Evolutionary conservation across 768 basidiomycete genomes (phyloP), one percentile per base, ranked within the genome.

Genomic region (Suillus weaverae): DNA sequence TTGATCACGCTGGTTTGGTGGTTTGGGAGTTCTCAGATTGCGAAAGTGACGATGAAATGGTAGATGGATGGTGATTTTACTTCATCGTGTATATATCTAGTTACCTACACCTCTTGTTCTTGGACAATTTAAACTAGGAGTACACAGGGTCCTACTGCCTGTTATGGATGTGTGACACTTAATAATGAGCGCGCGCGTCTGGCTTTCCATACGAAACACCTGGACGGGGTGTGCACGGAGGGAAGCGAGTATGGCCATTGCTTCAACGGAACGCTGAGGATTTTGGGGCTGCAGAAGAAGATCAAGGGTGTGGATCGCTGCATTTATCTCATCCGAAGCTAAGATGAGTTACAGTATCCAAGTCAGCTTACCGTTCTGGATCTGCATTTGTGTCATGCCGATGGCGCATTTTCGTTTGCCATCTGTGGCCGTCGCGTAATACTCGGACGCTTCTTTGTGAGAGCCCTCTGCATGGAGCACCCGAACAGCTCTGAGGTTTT

Each of bases 241-340:
- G 2, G 93, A 92, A 4, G 95, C 95, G 48, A 97, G 88, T 77
- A 96, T 89, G 18, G 91, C 90, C 11, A 87, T 89, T 4, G 95
- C 95, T 79, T 98, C 95, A 6, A 91, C 75, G 2, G 89, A 91
- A 33, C 85, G 81, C 62, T 86, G 87, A 13, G 84, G 76, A 64
- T 86, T 87, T 0, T 88, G 86, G 8, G 85, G 79, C 68, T 91
- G 88, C 35, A 94, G 78, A 39, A 94, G 26, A 1, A 85, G 88
- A 68, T 96, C 93, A 13, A 94, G 84, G 0, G 90, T 90, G 72
- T 94, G 91, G 55, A 95, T 92, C 18, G 95, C 94, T 39, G 89
- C 90, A 2, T 90, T 85, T 70, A 87, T 85, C 73, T 95, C 92
- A 68, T 91, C 93, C 94, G 67, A 20, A 22, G 16, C 36, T 60